Evolutionary conservation across 306 rosid genomes (phyloP), one percentile per base, ranked within the genome.

Genomic region (Carpinus fangiana): DNA sequence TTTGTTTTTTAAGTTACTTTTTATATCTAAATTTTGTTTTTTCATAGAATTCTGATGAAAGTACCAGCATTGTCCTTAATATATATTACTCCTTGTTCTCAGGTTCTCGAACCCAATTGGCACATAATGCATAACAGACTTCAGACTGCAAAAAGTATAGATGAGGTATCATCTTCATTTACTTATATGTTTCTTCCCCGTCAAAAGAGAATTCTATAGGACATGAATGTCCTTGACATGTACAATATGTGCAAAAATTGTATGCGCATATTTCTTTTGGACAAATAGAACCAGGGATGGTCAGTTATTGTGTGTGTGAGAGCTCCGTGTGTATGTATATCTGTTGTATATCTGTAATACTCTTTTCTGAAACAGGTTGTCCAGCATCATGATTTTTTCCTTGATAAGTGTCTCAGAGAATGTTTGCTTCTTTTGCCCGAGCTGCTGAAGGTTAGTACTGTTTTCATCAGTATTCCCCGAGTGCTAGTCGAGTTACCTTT

Each of bases 21-120:
- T 10, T 41, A 17, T 18, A 12, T n/a, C 12, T 16, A 41, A 18
- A 1, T 14, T 66, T 17, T 38, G 11, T 9, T 18, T 66, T 4
- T 41, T 4, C 13, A 18, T n/a, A 17, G 2, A 66, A 7, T 31
- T 38, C 18, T 8, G 13, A 8, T 3, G n/a, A 6, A 28, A 31
- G 50, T 38, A 46, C 64, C 69, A 54, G n/a, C 77, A 73, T 28
- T 64, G 79, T 53, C n/a, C 80, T 46, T 75, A 11, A 48, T 2
- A 77, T 64, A 26, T 34, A 14, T 36, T 28, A 43, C 52, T 82
- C 34, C 69, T 74, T 84, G 31, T 54, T 68, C 78, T 64, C 88
- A 95, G 98, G 98, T 95, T 83, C 86, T 95, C 78, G 98, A 95
- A 82, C 98, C 98, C 76, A 95, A 90, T 79, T 95, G 98, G 96